A percentile compares a stretch with the other conserved stretches of the same genome.
These are phyloP conservation scores for Colletotrichum sp. DNA, from an alignment of 2,329 filamentous ascomycete genomes.

Conservation along the genomic window DNA sequence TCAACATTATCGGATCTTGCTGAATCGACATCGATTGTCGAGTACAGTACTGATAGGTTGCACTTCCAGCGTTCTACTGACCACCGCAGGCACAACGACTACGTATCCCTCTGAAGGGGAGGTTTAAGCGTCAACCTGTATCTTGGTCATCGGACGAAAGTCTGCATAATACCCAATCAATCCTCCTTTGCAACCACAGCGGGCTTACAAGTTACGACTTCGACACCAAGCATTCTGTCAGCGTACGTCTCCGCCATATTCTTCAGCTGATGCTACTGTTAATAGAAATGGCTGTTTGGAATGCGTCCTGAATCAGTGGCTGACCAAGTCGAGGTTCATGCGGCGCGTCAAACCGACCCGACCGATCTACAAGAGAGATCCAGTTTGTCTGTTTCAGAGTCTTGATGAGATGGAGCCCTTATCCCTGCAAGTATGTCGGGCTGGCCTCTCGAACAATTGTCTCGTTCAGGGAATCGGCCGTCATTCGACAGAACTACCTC, in stretches of 20 bases:
- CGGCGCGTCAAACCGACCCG: conserved; percentile 12
- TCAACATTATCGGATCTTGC: too few species aligned
- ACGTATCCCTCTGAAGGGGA: too few species aligned
- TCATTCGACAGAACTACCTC: neutral
- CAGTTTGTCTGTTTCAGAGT: conserved; percentile 22
- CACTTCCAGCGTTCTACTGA: too few species aligned
- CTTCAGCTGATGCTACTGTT: conserved; percentile 1
- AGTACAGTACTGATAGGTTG: too few species aligned
- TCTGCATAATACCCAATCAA: neutral
- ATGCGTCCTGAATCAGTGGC: conserved; percentile 5
- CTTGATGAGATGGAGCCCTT: conserved; percentile 2
- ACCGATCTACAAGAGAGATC: conserved; percentile 21
- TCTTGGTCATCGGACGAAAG: too few species aligned
- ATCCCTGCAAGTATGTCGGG: conserved; percentile 2
- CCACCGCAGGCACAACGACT: too few species aligned
- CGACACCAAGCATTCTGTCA: neutral
- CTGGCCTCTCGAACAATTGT: neutral
- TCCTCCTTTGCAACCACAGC: neutral
- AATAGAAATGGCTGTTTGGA: conserved; percentile 19
- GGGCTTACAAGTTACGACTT: neutral
- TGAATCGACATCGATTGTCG: too few species aligned
- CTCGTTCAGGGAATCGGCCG: neutral
- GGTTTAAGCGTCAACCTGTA: too few species aligned
- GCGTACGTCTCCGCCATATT: neutral
- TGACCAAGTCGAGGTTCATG: conserved; percentile 9